Base-by-base conservation (phyloP, 768 basidiomycete species). In the Suillus ampliporus region DNA sequence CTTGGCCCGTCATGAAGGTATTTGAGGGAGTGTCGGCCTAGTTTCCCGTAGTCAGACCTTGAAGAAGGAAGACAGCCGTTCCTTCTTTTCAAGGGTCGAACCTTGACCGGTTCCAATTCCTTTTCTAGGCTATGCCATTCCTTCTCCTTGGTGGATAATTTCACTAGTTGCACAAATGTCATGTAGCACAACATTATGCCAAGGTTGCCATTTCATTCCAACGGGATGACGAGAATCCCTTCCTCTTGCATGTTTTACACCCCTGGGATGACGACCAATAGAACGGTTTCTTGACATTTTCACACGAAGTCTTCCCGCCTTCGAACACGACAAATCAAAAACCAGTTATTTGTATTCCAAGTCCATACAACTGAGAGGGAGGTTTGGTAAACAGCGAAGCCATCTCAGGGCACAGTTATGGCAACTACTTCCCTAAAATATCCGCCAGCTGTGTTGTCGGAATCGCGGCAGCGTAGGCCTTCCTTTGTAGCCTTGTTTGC, bases 391-490 rank as follows among this genome's bases (percentile, higher is more conserved):
- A 54, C 4, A 11, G 9, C 6, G 17, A 54, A 37, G 13, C 11
- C 23, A 40, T 56, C 38, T 40, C 15, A 19, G 26, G 38, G 17
- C 38, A 40, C 10, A 26, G 17, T 26, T 19, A 15, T 21, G 15
- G 17, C 56, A 61, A 52, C 26, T 46, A 53, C 38, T 7, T 31
- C 13, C 26, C 40, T 9, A 78, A 65, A 17, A 82, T 73, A 56
- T 82, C 78, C 17, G 31, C 65, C 28, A 82, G 67, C 67, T 83
- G 87, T 11, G 85, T 87, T 69, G 74, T 83, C 2, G 86, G 88
- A 28, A 88, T 82, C 8, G 87, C 86, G 14, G 76, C 84, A 5
- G 78, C 57, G 65, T 79, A 84, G 3, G 86, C 87, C 68, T 71
- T 78, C 64, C 83, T 77, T 54, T 72, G 70, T 57, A 87, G 69